These are phyloP conservation scores for Podospora appendiculata DNA, from an alignment of 495 filamentous ascomycete species.

Conservation along the genomic window DNA sequence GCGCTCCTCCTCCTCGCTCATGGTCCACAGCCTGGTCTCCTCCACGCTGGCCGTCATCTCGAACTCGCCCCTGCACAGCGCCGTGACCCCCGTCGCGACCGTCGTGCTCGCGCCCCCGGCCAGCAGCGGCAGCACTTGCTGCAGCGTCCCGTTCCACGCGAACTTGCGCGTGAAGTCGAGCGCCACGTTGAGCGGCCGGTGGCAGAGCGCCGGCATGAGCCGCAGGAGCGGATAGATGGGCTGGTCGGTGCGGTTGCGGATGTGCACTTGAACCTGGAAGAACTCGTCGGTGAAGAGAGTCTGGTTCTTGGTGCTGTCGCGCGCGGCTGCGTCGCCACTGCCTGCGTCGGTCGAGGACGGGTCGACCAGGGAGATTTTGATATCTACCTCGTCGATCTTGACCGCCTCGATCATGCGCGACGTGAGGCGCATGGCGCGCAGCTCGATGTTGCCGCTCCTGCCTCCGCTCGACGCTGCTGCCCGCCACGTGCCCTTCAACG, in stretches of 20 bases:
- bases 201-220: conserved; percentile 65
- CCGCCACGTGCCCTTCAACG: conserved; percentile 60
- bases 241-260: conserved; percentile 62
- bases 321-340: conserved; percentile 2
- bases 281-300: conserved; percentile 62
- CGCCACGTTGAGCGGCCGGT: conserved; percentile 64
- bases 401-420: conserved; percentile 77
- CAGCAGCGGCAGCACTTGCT: conserved; percentile 60
- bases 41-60: conserved; percentile 77
- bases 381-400: conserved; percentile 69
- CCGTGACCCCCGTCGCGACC: conserved; percentile 57
- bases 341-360: conserved; percentile 6
- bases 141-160: conserved; percentile 76
- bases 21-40: conserved; percentile 52
- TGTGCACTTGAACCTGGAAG: conserved; percentile 54
- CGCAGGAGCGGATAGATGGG: conserved; percentile 68
- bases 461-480: conserved; percentile 45
- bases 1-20: conserved; percentile 13
- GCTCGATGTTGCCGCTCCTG: conserved; percentile 62
- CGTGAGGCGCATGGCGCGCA: conserved; percentile 64
- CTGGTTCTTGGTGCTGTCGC: background rate
- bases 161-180: conserved; percentile 76
- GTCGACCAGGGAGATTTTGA: conserved; percentile 50
- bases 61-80: conserved; percentile 72
- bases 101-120: conserved; percentile 44